Evolutionary conservation across 2,329 filamentous ascomycete genomes (phyloP), one percentile per base, ranked within the genome.

Genomic region (Penicillium verrucosum): DNA sequence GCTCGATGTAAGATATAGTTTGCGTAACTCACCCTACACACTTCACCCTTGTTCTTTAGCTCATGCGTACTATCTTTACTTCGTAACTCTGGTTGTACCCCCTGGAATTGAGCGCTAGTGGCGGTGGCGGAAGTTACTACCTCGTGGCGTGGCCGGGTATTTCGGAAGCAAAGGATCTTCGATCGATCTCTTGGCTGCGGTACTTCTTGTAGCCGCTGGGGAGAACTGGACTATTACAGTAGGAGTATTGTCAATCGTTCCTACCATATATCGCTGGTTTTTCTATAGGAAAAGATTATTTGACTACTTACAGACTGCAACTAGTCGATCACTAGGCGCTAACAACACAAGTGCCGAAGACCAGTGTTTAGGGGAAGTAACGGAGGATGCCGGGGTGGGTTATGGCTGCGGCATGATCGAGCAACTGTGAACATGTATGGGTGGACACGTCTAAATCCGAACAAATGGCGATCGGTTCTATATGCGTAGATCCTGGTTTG

Each of bases 101-200:
- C 30, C 42, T 60, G 52, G 21, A 29, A 18, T 25, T 32, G 21
- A 32, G 30, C 34, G 40, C 36, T 10, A 43, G 41, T 53, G 48
- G 54, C 10, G 46, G 37, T 53, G 48, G 54, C 51, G 44, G 54
- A 49, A 43, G 42, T 42, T 43, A 47, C 43, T 4, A 38, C 43
- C 58, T 58, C 58, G 55, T 58, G 54, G 60, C 34, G 37, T 42
- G 14, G 18, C 27, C 27, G 45, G 51, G 18, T 58, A 46, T 11
- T 25, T 58, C 32, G 51, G 47, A 30, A 46, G 32, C 5, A 23
- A 32, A 23, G 2, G 18, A 36, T 34, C 41, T 40, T 47, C 25
- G 44, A 57, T 60, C 41, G 30, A 38, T 55, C 25, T 55, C 40
- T 57, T 54, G 47, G 25, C 48, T 30, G 11, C 11, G 12, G 16